Conservation (phyloP, 441 rosid genomes). For the Populus tomentosa region DNA sequence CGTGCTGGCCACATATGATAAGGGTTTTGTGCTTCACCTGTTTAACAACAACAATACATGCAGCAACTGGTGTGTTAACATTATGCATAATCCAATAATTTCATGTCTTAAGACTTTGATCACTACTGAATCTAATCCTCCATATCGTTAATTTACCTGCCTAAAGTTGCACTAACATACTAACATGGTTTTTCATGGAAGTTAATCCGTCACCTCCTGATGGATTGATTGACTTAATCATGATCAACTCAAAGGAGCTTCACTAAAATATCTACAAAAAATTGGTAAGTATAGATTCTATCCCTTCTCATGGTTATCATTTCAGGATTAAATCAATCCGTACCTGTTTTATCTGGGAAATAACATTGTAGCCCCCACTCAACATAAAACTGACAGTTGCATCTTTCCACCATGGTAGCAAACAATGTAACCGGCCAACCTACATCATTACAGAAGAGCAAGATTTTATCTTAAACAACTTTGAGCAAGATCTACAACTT, state of each 20-base stretch:
- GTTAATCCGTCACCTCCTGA: not conserved
- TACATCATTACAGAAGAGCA: slow-evolving; percentile 7
- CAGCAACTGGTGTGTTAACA: not conserved
- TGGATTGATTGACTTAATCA: not conserved
- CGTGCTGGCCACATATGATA: slow-evolving; percentile 83
- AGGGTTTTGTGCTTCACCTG: slow-evolving; percentile 74
- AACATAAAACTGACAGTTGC: slow-evolving; percentile 71
- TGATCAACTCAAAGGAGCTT: not conserved
- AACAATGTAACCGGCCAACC: slow-evolving; percentile 85
- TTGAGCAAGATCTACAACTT: slow-evolving; percentile 13
- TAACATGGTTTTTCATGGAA: not conserved
- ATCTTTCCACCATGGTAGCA: slow-evolving; percentile 81
- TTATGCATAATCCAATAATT: not conserved
- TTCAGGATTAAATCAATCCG: not conserved
- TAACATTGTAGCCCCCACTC: slow-evolving; percentile 71
- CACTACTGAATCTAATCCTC: not conserved
- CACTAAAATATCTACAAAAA: not conserved
- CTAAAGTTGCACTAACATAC: not conserved
- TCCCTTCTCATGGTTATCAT: not conserved
- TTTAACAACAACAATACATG: not conserved
- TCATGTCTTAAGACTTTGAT: not conserved
- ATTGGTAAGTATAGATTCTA: too few species aligned
- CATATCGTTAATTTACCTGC: not conserved
- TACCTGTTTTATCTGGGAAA: slow-evolving; percentile 56
- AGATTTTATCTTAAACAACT: not conserved